Evolutionary conservation across 2,329 filamentous ascomycete genomes (phyloP).

Genomic region (Aspergillus sp.): DNA sequence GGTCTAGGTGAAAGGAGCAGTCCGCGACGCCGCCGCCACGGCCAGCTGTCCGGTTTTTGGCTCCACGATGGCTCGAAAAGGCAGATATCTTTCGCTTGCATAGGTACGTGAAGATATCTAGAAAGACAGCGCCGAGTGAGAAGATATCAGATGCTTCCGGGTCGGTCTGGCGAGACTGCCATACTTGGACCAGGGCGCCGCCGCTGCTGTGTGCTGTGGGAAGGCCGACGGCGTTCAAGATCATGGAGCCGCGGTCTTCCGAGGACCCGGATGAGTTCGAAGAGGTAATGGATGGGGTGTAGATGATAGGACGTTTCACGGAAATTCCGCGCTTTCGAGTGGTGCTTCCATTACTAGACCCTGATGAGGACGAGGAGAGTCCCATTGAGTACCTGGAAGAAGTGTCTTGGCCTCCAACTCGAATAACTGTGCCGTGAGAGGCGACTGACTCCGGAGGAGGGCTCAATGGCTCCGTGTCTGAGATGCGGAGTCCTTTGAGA

Average conservation of each 20-base stretch:
- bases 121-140: constrained; percentile 61
- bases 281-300: constrained; percentile 40
- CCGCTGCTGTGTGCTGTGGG: constrained; percentile 38
- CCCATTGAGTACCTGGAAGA: constrained; percentile 37
- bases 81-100: constrained; percentile 61
- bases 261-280: constrained; percentile 33
- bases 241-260: constrained; percentile 19
- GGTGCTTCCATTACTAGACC: constrained; percentile 29
- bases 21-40: constrained; percentile 57
- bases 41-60: constrained; percentile 55
- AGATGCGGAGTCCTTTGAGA: constrained; percentile 28
- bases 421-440: constrained; percentile 42
- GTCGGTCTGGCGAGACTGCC: constrained; percentile 43
- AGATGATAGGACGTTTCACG: constrained; percentile 35
- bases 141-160: constrained; percentile 58
- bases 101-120: constrained; percentile 64
- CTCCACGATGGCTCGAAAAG: constrained; percentile 59
- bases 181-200: constrained; percentile 40
- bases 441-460: constrained; percentile 36
- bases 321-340: constrained; percentile 25
- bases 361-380: constrained; percentile 40
- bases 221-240: constrained; percentile 28
- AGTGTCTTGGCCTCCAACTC: constrained; percentile 35
- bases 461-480: constrained; percentile 25
- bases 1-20: constrained; percentile 59